phyloP scores from a whole-genome alignment of 352 stramenopile species.

The Pythium volutum region DNA sequence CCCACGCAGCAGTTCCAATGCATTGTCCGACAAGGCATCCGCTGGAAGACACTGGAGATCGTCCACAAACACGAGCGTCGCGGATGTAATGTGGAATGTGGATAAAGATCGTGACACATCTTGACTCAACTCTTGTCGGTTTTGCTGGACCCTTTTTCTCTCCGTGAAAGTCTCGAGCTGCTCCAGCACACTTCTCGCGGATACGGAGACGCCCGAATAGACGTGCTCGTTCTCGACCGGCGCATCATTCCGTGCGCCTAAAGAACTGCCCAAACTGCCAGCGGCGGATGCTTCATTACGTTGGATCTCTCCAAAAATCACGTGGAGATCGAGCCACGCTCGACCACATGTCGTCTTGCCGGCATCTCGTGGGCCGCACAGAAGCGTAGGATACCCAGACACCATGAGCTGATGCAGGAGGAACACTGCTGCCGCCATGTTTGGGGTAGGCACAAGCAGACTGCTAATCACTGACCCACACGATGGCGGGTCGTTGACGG shows the following conservation, averaged over 20 bases:
- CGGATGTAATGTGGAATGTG: background rate
- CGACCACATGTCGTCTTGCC: conserved; percentile 48
- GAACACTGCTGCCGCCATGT: conserved; percentile 37
- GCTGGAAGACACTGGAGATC: conserved; percentile 47
- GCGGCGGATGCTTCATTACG: background rate
- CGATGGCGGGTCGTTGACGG: background rate
- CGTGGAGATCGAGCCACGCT: conserved; percentile 21
- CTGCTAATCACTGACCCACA: background rate
- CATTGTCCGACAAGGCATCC: conserved; percentile 25
- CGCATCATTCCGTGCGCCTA: background rate
- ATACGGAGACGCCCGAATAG: conserved; percentile 17
- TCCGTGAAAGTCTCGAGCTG: conserved; percentile 24
- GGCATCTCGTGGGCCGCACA: conserved; percentile 40
- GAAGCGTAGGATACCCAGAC: conserved; percentile 31
- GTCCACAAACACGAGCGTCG: conserved; percentile 53
- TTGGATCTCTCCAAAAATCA: background rate
- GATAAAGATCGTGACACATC: background rate
- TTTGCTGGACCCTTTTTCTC: conserved; percentile 10
- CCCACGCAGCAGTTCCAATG: conserved; percentile 47
- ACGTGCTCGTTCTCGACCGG: conserved; percentile 18
- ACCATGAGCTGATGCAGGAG: conserved; percentile 48
- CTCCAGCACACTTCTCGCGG: conserved; percentile 14
- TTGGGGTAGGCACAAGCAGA: conserved; percentile 37
- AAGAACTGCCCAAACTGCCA: background rate
- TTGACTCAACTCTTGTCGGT: background rate